Percentiles rank a stretch among this genome's conserved stretches.
These are phyloP conservation scores for Pisolithus tinctorius DNA, from an alignment of 768 basidiomycete genomes.

Conservation along the genomic window DNA sequence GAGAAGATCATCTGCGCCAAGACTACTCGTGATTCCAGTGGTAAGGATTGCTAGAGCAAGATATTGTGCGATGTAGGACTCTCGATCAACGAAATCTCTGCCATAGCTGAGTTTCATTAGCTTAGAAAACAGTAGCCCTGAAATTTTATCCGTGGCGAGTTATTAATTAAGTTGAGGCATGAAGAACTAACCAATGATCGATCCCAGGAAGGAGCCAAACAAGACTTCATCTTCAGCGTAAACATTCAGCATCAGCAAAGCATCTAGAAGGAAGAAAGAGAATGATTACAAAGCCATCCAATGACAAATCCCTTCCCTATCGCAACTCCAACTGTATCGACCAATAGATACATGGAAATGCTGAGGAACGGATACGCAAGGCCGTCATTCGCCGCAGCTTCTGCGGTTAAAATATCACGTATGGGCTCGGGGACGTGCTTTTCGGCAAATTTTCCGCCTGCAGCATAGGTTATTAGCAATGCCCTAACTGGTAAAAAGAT, in stretches of 20 bases:
- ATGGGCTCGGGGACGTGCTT: conserved; percentile 69
- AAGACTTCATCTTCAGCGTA: conserved; percentile 63
- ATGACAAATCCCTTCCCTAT: conserved; percentile 82
- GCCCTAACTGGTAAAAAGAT: not conserved
- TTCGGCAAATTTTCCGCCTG: conserved; percentile 65
- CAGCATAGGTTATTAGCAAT: not conserved
- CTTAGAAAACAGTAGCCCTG: conserved; percentile 62
- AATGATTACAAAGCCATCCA: conserved; percentile 60
- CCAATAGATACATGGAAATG: conserved; percentile 77
- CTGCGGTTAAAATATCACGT: conserved; percentile 76
- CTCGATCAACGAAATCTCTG: conserved; percentile 63
- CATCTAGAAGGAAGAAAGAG: not conserved
- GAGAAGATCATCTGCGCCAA: conserved; percentile 84
- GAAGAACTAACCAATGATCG: conserved; percentile 36
- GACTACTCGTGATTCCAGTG: conserved; percentile 68
- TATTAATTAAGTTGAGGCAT: not conserved
- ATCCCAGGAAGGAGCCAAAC: conserved; percentile 65
- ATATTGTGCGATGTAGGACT: conserved; percentile 86
- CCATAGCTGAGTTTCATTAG: conserved; percentile 66
- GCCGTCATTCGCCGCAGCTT: conserved; percentile 94
- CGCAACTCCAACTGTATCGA: conserved; percentile 61
- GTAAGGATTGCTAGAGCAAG: conserved; percentile 67
- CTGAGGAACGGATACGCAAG: conserved; percentile 90
- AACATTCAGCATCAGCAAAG: not conserved
- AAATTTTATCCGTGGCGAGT: not conserved